Base-by-base conservation (phyloP, 345 rosid genomes). In the Rhodamnia rubescens region DNA sequence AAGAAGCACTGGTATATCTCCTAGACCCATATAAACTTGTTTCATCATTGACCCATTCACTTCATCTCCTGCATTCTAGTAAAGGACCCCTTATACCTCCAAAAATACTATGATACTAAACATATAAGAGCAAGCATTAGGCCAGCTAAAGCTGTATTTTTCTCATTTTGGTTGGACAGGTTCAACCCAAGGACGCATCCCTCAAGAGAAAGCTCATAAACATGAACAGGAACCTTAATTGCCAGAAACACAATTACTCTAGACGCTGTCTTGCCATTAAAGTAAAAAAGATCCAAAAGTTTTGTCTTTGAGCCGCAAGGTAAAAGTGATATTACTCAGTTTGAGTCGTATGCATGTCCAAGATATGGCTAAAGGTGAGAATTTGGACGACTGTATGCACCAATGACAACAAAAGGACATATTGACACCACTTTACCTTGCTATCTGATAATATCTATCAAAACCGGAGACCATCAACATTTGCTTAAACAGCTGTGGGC, bases 401-500 rank as follows among this genome's bases (percentile, higher is more conserved):
- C 5, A 8, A 83, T 44, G 80, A 32, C 44, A 74, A 87, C 87
- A 84, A 88, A 83, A 32, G 27, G 32, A 57, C 78, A 54, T 55
- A 83, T 49, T 20, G 78, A 78, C 26, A 32, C 75, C n/a, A 75
- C 78, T 58, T 84, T 92, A 97, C 99, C 96, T 96, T 13, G 99
- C 98, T 86, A 97, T 90, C 91, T 97, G 98, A 88, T 95, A 97
- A 89, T 97, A 97, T 91, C 90, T 97, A 91, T 94, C 94, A 92
- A 96, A 97, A 87, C 98, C 98, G 3, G 99, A 94, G 89, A 97
- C 99, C 99, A 97, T 97, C 83, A 97, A 86, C 99, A 97, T 93
- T 89, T 97, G 98, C 88, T 97, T 97, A 89, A 93, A 96, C 57
- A 97, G 98, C 88, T 96, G 99, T 21, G 98, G 98, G 89, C 99